Percentiles rank a stretch among this genome's conserved stretches.
Conservation (phyloP, 2,329 filamentous ascomycete genomes). For the Ophiostoma piceae region DNA sequence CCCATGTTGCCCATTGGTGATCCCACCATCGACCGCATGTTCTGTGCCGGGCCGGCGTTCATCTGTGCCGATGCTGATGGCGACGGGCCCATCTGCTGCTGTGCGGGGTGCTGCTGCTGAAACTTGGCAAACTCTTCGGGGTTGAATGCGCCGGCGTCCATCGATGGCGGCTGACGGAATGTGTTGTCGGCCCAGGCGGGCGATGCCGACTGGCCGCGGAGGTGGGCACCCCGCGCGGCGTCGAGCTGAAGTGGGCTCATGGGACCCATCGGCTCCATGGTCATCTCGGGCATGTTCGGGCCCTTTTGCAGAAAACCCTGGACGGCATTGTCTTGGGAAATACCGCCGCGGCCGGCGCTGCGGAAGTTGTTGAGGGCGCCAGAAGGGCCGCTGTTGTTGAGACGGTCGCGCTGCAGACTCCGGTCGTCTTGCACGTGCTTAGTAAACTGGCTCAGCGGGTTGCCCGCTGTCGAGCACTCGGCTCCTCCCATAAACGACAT, state of each 20-base stretch:
- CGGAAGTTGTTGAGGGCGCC: constrained; percentile 64
- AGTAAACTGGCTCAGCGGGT: constrained; percentile 93
- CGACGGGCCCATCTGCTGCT: constrained; percentile 35
- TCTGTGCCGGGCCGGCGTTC: constrained; percentile 27
- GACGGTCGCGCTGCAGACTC: constrained; percentile 82
- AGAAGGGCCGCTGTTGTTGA: constrained; percentile 52
- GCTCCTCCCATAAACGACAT: constrained; percentile 97
- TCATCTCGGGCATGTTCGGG: constrained; percentile 52
- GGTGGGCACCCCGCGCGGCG: constrained; percentile 45
- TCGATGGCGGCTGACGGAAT: constrained; percentile 55
- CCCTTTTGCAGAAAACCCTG: constrained; percentile 85
- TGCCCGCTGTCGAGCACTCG: constrained; percentile 93
- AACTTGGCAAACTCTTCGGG: constrained; percentile 85
- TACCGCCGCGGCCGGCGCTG: constrained; percentile 61
- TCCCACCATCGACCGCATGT: constrained; percentile 52
- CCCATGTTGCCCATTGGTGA: constrained; percentile 43
- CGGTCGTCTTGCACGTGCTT: constrained; percentile 97
- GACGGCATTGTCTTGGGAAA: constrained; percentile 83
- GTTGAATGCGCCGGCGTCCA: constrained; percentile 65
- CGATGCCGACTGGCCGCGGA: constrained; percentile 50
- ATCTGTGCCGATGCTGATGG: constrained; percentile 51
- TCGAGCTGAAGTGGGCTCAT: constrained; percentile 43
- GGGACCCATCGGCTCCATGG: constrained; percentile 42
- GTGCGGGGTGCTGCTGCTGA: constrained; percentile 57
- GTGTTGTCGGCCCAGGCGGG: constrained; percentile 51